Base-by-base conservation (phyloP, 495 filamentous ascomycete genomes). In the Aspergillus asperescens region DNA sequence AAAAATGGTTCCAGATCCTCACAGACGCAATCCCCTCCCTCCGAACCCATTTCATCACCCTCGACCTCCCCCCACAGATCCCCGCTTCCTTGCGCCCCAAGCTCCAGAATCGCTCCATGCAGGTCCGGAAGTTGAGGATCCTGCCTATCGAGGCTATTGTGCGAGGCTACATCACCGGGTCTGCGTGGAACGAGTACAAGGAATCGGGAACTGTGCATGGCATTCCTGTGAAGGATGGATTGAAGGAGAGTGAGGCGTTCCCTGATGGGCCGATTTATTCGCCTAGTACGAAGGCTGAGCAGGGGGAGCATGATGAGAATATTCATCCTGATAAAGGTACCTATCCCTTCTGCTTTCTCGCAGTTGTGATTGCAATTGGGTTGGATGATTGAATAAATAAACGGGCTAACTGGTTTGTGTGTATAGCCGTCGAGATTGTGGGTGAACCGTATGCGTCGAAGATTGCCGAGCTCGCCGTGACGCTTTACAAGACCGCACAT, bases 141-240 rank as follows among this genome's bases (percentile, higher is more conserved):
- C 84, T 95, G 51, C 89, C 88, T n/a, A 79, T 97, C 53, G 93
- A 97, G 71, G 88, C 86, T 15, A 89, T 90, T 51, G 90, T 96
- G 2, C 84, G 92, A 24, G 92, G 93, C 49, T 96, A 96, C 69
- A 85, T 98, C 67, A 95, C 91, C 5, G 93, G 93, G 10, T 88
- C 85, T 49, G 90, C 90, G 4, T 98, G 93, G 93, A 77, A 73
- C 25, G 90, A 95, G 68, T 88, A 88, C 64, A 69, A 82, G 61
- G 77, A 78, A 46, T 72, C 71, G 25, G 87, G 87, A 35, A 95
- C 92, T 1, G 85, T 97, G 19, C 86, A 95, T 64, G 88, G 87
- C 5, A 84, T 90, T 38, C 68, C 75, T 18, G 72, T 93, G 37
- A 73, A 82, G 5, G 70, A 75, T 8, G 88, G 87, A 0, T 67